Conservation (phyloP, 352 stramenopile species). For the Globisporangium apiculatum region DNA sequence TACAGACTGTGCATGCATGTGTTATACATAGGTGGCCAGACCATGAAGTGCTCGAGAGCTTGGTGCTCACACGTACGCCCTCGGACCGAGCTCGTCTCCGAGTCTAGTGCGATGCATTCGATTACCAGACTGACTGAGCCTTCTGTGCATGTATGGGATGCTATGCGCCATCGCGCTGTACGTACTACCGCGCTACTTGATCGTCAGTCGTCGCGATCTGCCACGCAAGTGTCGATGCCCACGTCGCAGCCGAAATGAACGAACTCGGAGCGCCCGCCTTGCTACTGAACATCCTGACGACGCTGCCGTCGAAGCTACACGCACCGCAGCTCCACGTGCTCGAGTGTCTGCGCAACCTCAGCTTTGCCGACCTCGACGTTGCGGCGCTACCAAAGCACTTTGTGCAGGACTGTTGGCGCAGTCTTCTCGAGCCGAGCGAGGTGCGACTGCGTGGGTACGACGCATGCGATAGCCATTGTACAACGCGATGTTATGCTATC, state of each 20-base stretch:
- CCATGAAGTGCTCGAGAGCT: constrained; percentile 43
- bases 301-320: constrained; percentile 14
- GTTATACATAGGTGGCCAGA: constrained; percentile 26
- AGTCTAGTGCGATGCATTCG: too few relatives aligned
- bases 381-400: constrained; percentile 15
- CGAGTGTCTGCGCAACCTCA: constrained; percentile 48
- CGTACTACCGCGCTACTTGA: constrained; percentile 27
- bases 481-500: too few relatives aligned
- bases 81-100: too few relatives aligned
- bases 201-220: constrained; percentile 43
- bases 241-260: constrained; percentile 36
- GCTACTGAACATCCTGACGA: constrained; percentile 25
- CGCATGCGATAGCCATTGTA: too few relatives aligned
- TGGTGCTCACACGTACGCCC: constrained; percentile 39
- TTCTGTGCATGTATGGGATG: constrained; percentile 10
- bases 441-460: background rate
- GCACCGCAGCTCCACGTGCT: constrained; percentile 22
- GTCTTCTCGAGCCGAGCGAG: constrained; percentile 15
- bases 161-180: constrained; percentile 40
- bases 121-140: too few relatives aligned
- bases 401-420: constrained; percentile 19
- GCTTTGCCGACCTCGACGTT: constrained; percentile 15
- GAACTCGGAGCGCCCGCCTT: constrained; percentile 21
- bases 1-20: background rate
- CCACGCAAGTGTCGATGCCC: constrained; percentile 48